A percentile compares a stretch with the other conserved stretches of the same genome.
These are phyloP conservation scores for Striga hermonthica DNA, from an alignment of 305 asterid genomes.

Conservation along the genomic window DNA sequence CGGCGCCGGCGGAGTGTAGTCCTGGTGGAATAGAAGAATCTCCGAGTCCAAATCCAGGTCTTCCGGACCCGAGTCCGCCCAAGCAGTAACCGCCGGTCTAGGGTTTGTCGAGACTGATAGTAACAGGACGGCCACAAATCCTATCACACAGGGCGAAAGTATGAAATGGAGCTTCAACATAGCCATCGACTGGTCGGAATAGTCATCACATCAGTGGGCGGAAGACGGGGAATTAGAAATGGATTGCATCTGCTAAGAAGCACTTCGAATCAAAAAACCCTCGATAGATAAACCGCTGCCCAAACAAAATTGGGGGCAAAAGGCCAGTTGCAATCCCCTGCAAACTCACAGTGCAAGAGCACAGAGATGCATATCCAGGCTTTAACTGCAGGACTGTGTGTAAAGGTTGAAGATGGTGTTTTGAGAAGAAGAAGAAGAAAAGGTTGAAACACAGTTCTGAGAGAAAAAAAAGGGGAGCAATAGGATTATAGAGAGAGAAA, in stretches of 20 bases:
- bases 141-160: conserved; percentile 30
- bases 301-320: conserved; percentile 7
- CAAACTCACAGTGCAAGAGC: conserved; percentile 29
- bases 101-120: conserved; percentile 40
- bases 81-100: conserved; percentile 34
- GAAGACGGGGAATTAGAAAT: conserved; percentile 29
- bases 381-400: conserved; percentile 32
- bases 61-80: conserved; percentile 33
- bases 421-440: conserved; percentile 29
- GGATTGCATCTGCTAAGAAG: conserved; percentile 41
- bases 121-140: conserved; percentile 34
- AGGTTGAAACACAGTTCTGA: conserved; percentile 21
- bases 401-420: conserved; percentile 36
- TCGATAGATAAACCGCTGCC: conserved; percentile 30
- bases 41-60: conserved; percentile 54
- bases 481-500: background rate
- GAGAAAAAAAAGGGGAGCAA: conserved; percentile 28
- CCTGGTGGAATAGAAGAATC: conserved; percentile 62
- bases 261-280: conserved; percentile 31
- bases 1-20: conserved; percentile 98
- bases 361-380: conserved; percentile 25
- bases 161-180: conserved; percentile 29
- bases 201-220: conserved; percentile 48
- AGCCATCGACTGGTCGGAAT: conserved; percentile 42
- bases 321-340: conserved; percentile 19